These are phyloP conservation scores for Xylaria sp. DNA, from an alignment of 2,329 filamentous ascomycete genomes.

Conservation along the genomic window DNA sequence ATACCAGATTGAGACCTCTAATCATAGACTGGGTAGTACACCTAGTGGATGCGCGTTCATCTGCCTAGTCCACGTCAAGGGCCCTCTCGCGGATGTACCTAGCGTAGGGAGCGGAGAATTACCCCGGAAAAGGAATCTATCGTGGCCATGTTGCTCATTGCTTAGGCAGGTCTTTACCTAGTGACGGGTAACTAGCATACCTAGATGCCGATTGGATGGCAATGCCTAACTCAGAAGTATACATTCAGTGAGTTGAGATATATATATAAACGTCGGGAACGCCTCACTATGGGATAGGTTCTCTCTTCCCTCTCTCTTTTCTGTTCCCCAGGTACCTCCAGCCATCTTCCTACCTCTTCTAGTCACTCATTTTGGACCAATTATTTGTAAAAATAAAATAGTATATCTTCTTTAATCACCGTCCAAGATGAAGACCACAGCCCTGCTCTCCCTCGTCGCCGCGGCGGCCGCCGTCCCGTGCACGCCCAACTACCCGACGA, in stretches of 20 bases:
- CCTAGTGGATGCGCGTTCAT: no score
- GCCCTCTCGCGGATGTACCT: not conserved
- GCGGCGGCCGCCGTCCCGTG: conserved; percentile 14
- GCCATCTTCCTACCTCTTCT: conserved; percentile 17
- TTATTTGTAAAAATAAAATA: conserved; percentile 14
- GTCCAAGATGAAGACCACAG: conserved; percentile 28
- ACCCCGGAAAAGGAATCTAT: conserved; percentile 8
- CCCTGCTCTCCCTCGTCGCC: conserved; percentile 24
- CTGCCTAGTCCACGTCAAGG: not conserved
- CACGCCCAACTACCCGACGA: conserved; percentile 32
- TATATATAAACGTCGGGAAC: conserved; percentile 29
- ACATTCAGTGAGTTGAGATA: not conserved
- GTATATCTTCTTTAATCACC: conserved; percentile 10
- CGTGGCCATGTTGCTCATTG: not conserved
- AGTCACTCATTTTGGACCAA: conserved; percentile 27
- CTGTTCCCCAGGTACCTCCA: not conserved
- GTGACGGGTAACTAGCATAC: not conserved
- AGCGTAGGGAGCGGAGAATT: not conserved
- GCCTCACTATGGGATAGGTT: not conserved
- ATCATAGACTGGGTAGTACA: not conserved
- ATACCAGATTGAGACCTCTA: not conserved
- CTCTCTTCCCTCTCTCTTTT: not conserved
- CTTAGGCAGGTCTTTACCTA: not conserved
- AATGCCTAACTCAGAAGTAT: not conserved
- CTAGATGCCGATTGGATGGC: conserved; percentile 12